phyloP scores from a whole-genome alignment of 768 basidiomycete genomes.

The Boletus sp. region DNA sequence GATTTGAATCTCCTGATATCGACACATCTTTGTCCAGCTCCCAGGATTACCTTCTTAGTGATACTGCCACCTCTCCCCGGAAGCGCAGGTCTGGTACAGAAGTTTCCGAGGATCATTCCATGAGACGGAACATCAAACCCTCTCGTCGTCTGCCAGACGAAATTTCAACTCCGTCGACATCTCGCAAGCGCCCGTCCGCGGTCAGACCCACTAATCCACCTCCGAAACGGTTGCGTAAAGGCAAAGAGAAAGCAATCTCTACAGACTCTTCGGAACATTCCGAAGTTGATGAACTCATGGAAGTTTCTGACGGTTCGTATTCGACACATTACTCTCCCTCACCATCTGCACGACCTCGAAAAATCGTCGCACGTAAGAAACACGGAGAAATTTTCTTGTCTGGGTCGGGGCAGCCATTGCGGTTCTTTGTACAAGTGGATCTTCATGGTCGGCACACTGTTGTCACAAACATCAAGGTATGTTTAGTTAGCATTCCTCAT shows the following conservation, averaged over 20 bases:
- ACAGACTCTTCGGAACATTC: conserved; percentile 17
- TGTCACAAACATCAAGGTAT: conserved; percentile 59
- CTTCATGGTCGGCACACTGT: conserved; percentile 49
- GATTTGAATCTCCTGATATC: not conserved
- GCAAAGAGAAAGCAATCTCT: conserved; percentile 24
- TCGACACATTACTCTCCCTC: conserved; percentile 15
- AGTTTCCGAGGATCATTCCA: conserved; percentile 5
- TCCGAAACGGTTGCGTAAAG: conserved; percentile 25
- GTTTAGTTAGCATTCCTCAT: conserved; percentile 6
- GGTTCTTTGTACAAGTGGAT: conserved; percentile 70
- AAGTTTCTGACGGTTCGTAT: conserved; percentile 7
- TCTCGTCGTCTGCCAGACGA: conserved; percentile 7
- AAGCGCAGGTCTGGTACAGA: conserved; percentile 6
- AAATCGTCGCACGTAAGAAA: conserved; percentile 16
- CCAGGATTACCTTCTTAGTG: not conserved
- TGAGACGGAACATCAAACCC: conserved; percentile 1
- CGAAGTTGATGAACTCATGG: conserved; percentile 13
- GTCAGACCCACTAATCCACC: conserved; percentile 18
- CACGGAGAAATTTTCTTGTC: conserved; percentile 42
- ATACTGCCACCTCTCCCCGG: conserved; percentile 1
- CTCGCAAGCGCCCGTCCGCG: conserved; percentile 23
- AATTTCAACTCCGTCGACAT: conserved; percentile 5
- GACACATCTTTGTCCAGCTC: not conserved
- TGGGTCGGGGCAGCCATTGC: conserved; percentile 40
- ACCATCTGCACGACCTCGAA: conserved; percentile 10